Evolutionary conservation across 2,329 filamentous ascomycete genomes (phyloP), one percentile per base, ranked within the genome.

Genomic region (Pestalotiopsis sp.): DNA sequence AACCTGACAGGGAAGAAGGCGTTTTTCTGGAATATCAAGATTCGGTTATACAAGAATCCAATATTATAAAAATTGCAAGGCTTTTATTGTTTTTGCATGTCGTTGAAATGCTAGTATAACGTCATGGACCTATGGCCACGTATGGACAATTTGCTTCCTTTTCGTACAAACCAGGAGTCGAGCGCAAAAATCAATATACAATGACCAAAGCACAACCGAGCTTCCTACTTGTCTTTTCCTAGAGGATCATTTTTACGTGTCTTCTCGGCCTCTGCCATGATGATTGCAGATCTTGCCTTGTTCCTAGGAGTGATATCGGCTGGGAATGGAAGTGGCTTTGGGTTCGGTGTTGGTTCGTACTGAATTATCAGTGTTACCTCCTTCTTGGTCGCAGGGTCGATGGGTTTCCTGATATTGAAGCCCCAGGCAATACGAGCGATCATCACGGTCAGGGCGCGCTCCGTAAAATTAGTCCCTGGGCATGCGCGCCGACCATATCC

Each of bases 401-500:
- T 67, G 5, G 58, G 23, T 14, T 23, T 31, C 17, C 31, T 62
- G 65, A 66, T 66, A 20, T 62, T 23, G 27, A 38, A 57, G 17
- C 31, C 57, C 65, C 57, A 63, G 62, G 78, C 78, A 57, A 76
- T 78, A 65, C 77, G 81, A 36, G 74, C 75, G 69, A 75, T 72
- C 68, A 72, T 69, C 9, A 76, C 70, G 38, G 72, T 74, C 11
- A 77, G 67, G 39, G 76, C 72, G 45, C 76, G 73, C 66, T 78
- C 76, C 9, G 76, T 76, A 60, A 77, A 72, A 36, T 73, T 72
- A 11, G 75, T 61, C n/a, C 76, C 76, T 41, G 76, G 80, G 39
- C 79, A 81, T 1, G 82, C 78, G 4, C 85, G 76, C 4, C 84
- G 76, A 0, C 85, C 84, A 69, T 83, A 85, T 0, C 84, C 85